A percentile compares a stretch with the other conserved stretches of the same genome.
Evolutionary conservation across 2,329 filamentous ascomycete genomes (phyloP).

Genomic region (Pyrenochaeta sp.): DNA sequence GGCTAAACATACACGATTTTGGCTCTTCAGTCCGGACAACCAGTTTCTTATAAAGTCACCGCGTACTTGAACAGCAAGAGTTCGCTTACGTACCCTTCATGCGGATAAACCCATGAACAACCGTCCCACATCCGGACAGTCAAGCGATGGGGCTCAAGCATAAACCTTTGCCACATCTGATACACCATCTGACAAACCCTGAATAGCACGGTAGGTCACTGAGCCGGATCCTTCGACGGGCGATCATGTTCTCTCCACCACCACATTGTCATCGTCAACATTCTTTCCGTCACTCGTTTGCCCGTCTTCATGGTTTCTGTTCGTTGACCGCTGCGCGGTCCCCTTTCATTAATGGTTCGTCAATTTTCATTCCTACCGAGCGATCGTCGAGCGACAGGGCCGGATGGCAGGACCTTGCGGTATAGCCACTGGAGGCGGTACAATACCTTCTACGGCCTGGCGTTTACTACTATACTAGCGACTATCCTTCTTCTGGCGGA

Average conservation of each 20-base stretch:
- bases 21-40: background rate
- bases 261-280: background rate
- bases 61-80: slow-evolving; percentile 2
- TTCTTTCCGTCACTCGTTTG: slow-evolving; percentile 8
- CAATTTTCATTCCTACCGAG: slow-evolving; percentile 29
- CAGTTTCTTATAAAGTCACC: background rate
- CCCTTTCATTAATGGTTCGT: slow-evolving; percentile 26
- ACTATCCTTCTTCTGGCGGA: slow-evolving; percentile 28
- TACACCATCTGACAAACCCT: slow-evolving; percentile 19
- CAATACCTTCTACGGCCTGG: slow-evolving; percentile 38
- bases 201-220: slow-evolving; percentile 11
- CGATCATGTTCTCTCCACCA: background rate
- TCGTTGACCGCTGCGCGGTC: slow-evolving; percentile 26
- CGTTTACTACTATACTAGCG: slow-evolving; percentile 33
- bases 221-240: slow-evolving; percentile 6
- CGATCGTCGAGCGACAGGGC: slow-evolving; percentile 13
- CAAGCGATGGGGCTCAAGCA: slow-evolving; percentile 14
- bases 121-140: slow-evolving; percentile 5
- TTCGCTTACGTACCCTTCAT: slow-evolving; percentile 10
- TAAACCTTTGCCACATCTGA: slow-evolving; percentile 19
- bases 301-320: slow-evolving; percentile 10
- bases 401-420: slow-evolving; percentile 22
- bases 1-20: background rate
- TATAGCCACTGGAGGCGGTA: slow-evolving; percentile 37
- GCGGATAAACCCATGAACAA: slow-evolving; percentile 7